A percentile compares a stretch with the other conserved stretches of the same genome.
These are phyloP conservation scores for Aspergillus costaricaensis DNA, from an alignment of 2,329 filamentous ascomycete species.

Conservation along the genomic window DNA sequence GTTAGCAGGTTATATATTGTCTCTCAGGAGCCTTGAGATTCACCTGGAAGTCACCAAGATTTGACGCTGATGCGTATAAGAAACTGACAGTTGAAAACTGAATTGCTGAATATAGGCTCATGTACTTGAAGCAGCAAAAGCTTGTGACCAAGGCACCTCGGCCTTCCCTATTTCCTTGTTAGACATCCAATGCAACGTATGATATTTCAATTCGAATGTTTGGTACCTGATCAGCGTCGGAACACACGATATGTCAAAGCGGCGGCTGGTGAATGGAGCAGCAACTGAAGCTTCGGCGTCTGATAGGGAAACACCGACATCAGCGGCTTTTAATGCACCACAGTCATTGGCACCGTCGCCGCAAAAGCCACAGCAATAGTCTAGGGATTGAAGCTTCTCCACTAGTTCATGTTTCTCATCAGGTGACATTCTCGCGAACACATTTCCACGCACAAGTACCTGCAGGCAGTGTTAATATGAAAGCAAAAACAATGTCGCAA, in stretches of 20 bases:
- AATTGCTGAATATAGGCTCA: conserved; percentile 98
- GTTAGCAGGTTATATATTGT: conserved; percentile 1
- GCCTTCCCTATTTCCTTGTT: conserved; percentile 66
- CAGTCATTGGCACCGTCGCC: conserved; percentile 98
- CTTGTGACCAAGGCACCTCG: conserved; percentile 94
- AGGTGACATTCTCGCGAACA: conserved; percentile 97
- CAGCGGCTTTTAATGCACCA: conserved; percentile 91
- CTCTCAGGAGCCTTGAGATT: not conserved
- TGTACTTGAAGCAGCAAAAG: conserved; percentile 99
- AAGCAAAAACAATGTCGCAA: too few species aligned
- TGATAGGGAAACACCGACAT: conserved; percentile 94
- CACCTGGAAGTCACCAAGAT: conserved; percentile 91
- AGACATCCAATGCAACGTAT: conserved; percentile 10
- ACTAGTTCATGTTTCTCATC: conserved; percentile 98
- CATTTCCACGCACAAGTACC: conserved; percentile 88
- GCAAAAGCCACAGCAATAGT: conserved; percentile 94
- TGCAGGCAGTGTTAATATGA: conserved; percentile 35
- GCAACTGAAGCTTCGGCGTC: conserved; percentile 97
- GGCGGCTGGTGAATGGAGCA: conserved; percentile 92
- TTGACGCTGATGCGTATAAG: conserved; percentile 88
- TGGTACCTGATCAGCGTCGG: conserved; percentile 79
- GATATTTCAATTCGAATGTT: not conserved
- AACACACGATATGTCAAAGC: conserved; percentile 96
- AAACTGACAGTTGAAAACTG: conserved; percentile 98
- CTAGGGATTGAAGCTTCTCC: conserved; percentile 93